A percentile compares a stretch with the other conserved stretches of the same genome.
Evolutionary conservation across 441 rosid genomes (phyloP).

Genomic region (Gossypium schwendimanii): DNA sequence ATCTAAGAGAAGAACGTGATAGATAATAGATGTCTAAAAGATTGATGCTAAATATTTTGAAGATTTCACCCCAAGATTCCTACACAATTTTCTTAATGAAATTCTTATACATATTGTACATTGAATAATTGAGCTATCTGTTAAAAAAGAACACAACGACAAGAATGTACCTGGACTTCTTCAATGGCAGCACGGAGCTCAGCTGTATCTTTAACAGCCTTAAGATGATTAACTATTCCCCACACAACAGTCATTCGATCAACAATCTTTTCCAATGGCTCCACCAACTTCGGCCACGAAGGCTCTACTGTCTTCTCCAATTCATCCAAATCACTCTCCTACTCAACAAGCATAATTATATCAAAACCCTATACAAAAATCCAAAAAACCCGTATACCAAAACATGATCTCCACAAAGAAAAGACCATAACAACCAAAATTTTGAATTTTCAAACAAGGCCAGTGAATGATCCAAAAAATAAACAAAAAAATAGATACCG

Average conservation of each 20-base stretch:
- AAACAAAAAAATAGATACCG: too few species aligned
- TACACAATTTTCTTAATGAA: too few species aligned
- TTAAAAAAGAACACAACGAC: not conserved
- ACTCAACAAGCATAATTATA: not conserved
- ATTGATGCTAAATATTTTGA: not conserved
- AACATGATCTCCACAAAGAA: not conserved
- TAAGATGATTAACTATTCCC: conserved; percentile 75
- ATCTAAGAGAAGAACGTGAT: not conserved
- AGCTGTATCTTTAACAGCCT: conserved; percentile 67
- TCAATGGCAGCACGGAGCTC: conserved; percentile 86
- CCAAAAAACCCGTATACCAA: not conserved
- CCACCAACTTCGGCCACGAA: conserved; percentile 72
- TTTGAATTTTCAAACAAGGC: not conserved
- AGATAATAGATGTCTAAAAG: not conserved
- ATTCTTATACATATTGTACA: not conserved
- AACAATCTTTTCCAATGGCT: conserved; percentile 69
- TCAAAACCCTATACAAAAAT: conserved; percentile 8
- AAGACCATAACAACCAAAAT: not conserved
- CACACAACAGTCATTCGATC: conserved; percentile 61
- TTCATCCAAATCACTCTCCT: conserved; percentile 74
- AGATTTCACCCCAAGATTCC: not conserved
- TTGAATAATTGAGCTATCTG: not conserved
- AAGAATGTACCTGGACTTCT: conserved; percentile 66
- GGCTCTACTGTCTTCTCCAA: conserved; percentile 77
- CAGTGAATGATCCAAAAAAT: too few species aligned